Evolutionary conservation across 2,329 filamentous ascomycete species (phyloP).

Genomic region (Fusarium albidum): DNA sequence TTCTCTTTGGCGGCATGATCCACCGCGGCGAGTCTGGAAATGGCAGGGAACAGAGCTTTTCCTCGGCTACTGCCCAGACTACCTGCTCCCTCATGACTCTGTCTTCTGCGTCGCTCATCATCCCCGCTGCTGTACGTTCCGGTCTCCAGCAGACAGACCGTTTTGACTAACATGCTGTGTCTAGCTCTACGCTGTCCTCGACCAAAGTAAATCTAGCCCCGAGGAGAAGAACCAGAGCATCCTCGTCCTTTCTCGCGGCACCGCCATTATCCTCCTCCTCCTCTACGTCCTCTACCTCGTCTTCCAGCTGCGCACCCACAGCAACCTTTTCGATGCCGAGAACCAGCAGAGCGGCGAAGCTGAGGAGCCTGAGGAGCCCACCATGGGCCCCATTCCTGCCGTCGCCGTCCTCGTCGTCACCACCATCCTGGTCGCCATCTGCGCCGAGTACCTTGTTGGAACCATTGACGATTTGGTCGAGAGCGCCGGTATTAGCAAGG

Average conservation of each 20-base stretch:
- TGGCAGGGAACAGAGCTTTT: constrained; percentile 75
- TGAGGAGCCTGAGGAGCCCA: constrained; percentile 53
- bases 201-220: constrained; percentile 46
- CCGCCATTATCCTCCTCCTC: constrained; percentile 75
- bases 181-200: constrained; percentile 72
- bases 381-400: constrained; percentile 71
- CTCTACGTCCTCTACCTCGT: constrained; percentile 80
- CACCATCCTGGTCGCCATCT: constrained; percentile 75
- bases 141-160: not conserved
- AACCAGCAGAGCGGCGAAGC: constrained; percentile 52
- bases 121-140: constrained; percentile 71
- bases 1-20: constrained; percentile 76
- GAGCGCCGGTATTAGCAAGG: constrained; percentile 76
- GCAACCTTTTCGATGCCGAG: constrained; percentile 73
- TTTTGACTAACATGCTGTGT: constrained; percentile 25
- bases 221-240: constrained; percentile 63
- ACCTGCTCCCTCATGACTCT: constrained; percentile 79
- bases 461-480: constrained; percentile 78
- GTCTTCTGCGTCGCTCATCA: constrained; percentile 79
- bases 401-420: constrained; percentile 72
- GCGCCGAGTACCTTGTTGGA: constrained; percentile 79
- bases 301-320: constrained; percentile 81
- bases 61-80: constrained; percentile 79
- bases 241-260: constrained; percentile 76
- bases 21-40: constrained; percentile 65